Evolutionary conservation across 2,329 filamentous ascomycete genomes (phyloP), one percentile per base, ranked within the genome.

Genomic region (Fonsecaea pedrosoi): DNA sequence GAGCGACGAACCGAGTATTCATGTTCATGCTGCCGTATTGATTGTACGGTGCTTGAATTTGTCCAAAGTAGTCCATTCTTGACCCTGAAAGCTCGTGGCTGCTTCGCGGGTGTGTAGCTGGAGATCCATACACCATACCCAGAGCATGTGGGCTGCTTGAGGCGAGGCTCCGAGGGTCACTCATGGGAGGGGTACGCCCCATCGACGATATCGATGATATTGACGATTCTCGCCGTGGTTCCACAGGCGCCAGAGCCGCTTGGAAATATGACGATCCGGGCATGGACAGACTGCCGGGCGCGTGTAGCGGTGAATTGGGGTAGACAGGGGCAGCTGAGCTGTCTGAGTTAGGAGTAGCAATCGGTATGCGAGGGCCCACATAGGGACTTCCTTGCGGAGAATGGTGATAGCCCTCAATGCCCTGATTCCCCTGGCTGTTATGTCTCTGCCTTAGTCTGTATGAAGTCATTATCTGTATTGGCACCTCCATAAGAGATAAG

Each of bases 401-500:
- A 54, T 70, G 65, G 40, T 62, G 70, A 61, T 73, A 73, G 18
- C 63, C 40, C 3, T 60, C 66, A 25, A 62, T 62, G 21, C 21
- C 34, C 55, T 67, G 66, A 54, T 56, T 35, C 9, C 60, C 61
- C 45, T 73, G 65, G 45, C 65, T 69, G 48, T 70, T 69, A n/a
- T 67, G 66, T 35, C 89, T 88, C 82, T 92, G 88, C 71, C 89
- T 86, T 40, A 81, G 83, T 72, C 89, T 87, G 78, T 93, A 92
- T 73, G 89, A 87, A 65, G 83, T 81, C 63, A 91, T 87, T 55
- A 88, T 87, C 71, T 91, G 85, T 63, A 90, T 87, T 18, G 91
- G 90, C 69, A 89, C 89, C 72, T 91, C 87, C 87, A 92, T 91
- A 53, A 93, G 82, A 4, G 83, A 81, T 68, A 91, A 78, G 10